These are phyloP conservation scores for Melaleuca quinquenervia DNA, from an alignment of 345 rosid genomes.

Conservation along the genomic window DNA sequence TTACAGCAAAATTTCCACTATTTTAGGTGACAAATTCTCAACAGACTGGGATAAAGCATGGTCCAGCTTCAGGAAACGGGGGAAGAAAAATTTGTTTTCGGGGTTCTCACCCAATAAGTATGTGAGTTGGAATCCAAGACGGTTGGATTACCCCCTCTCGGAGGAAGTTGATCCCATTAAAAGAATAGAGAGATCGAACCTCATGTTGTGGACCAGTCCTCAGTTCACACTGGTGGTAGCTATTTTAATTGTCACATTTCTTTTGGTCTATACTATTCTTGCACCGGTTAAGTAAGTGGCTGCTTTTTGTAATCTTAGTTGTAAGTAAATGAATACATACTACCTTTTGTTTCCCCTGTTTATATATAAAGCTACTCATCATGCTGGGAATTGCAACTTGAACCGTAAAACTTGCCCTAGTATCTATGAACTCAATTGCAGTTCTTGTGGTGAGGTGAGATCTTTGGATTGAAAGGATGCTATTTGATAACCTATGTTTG, in stretches of 20 bases:
- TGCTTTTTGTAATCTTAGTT: neutral
- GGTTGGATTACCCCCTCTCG: conserved; percentile 66
- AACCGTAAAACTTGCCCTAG: neutral
- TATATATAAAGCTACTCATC: neutral
- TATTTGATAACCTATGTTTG: neutral
- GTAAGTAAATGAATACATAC: neutral
- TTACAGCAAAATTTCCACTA: neutral
- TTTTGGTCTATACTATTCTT: conserved; percentile 76
- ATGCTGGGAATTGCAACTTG: neutral
- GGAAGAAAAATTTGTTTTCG: conserved; percentile 60
- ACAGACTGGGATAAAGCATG: conserved; percentile 95
- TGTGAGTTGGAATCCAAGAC: conserved; percentile 84
- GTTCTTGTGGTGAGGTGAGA: neutral
- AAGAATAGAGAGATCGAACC: conserved; percentile 75
- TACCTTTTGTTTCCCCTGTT: neutral
- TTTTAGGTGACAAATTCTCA: conserved; percentile 56
- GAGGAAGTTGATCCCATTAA: conserved; percentile 95
- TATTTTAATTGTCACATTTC: conserved; percentile 53
- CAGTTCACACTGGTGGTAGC: conserved; percentile 62
- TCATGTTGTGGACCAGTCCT: conserved; percentile 78
- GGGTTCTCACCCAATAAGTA: conserved; percentile 64
- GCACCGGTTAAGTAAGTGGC: conserved; percentile 49
- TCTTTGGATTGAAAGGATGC: neutral
- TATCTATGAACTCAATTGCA: neutral
- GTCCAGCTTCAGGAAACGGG: conserved; percentile 70